These are phyloP conservation scores for Euphorbia lathyris DNA, from an alignment of 345 rosid genomes.

Conservation along the genomic window DNA sequence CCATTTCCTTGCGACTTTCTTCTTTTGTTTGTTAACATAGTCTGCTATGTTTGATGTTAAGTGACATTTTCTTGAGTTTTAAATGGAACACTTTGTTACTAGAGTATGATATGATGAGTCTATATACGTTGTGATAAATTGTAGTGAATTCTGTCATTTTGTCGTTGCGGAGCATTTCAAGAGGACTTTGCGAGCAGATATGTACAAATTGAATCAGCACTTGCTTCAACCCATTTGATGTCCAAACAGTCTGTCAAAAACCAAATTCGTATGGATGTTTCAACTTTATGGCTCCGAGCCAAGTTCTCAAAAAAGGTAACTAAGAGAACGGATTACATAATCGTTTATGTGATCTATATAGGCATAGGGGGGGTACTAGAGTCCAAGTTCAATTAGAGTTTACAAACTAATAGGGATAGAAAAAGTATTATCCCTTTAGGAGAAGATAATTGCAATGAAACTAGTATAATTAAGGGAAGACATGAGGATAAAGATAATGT, in stretches of 20 bases:
- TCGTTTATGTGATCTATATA: too few relatives aligned
- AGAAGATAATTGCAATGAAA: too few relatives aligned
- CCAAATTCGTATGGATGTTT: conserved; percentile 54
- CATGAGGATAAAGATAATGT: too few relatives aligned
- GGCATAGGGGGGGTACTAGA: too few relatives aligned
- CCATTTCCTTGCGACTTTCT: too few relatives aligned
- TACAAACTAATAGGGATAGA: too few relatives aligned
- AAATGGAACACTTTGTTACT: neutral
- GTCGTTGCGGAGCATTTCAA: conserved; percentile 64
- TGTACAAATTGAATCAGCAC: conserved; percentile 59
- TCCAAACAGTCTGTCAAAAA: conserved; percentile 49
- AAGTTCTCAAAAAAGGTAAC: conserved; percentile 50
- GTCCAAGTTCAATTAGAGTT: too few relatives aligned
- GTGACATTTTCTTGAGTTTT: neutral
- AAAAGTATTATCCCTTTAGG: too few relatives aligned
- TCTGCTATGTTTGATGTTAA: neutral
- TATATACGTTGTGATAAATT: conserved; percentile 9
- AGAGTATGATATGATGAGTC: too few relatives aligned
- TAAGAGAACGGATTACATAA: too few relatives aligned
- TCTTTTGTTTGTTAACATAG: neutral
- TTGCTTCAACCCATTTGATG: conserved; percentile 66
- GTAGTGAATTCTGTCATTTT: conserved; percentile 67
- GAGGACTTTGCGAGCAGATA: conserved; percentile 53
- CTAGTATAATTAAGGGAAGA: too few relatives aligned
- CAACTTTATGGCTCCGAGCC: conserved; percentile 71